These are phyloP conservation scores for Copromyces sp. DNA, from an alignment of 495 filamentous ascomycete genomes.

Conservation along the genomic window DNA sequence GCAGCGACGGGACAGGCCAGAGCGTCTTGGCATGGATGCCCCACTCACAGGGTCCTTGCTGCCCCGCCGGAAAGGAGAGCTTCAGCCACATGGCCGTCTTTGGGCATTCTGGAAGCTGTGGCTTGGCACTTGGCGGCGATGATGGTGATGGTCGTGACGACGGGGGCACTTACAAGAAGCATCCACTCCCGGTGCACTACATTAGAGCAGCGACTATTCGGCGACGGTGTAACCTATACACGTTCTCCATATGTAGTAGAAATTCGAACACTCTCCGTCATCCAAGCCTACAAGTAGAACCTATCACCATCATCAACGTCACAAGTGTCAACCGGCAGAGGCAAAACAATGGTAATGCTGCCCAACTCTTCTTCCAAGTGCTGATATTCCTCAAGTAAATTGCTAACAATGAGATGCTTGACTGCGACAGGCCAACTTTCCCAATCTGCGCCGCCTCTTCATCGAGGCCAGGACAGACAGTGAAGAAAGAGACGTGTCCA, in stretches of 20 bases:
- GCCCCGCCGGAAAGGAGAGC: slow-evolving; percentile 2
- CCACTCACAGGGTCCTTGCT: neutral
- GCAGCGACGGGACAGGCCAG: neutral
- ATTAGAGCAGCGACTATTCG: neutral
- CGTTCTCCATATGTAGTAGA: neutral
- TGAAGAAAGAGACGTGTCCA: slow-evolving; percentile 89
- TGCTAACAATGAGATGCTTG: neutral
- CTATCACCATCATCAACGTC: neutral
- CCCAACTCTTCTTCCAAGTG: neutral
- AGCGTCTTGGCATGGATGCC: neutral
- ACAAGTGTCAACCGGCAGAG: neutral
- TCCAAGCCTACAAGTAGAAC: neutral
- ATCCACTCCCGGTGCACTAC: neutral
- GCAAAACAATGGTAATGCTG: neutral
- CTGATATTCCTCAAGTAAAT: neutral
- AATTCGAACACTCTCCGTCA: neutral
- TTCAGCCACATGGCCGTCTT: slow-evolving; percentile 13
- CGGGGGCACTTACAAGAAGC: neutral
- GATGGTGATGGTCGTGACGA: neutral
- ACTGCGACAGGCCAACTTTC: slow-evolving; percentile 61
- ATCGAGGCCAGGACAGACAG: slow-evolving; percentile 89
- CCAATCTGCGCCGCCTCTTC: slow-evolving; percentile 91
- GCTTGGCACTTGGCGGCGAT: neutral
- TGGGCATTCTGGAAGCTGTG: neutral
- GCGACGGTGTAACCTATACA: neutral